Base-by-base conservation (phyloP, 495 filamentous ascomycete genomes). In the Daldinia bambusicola region DNA sequence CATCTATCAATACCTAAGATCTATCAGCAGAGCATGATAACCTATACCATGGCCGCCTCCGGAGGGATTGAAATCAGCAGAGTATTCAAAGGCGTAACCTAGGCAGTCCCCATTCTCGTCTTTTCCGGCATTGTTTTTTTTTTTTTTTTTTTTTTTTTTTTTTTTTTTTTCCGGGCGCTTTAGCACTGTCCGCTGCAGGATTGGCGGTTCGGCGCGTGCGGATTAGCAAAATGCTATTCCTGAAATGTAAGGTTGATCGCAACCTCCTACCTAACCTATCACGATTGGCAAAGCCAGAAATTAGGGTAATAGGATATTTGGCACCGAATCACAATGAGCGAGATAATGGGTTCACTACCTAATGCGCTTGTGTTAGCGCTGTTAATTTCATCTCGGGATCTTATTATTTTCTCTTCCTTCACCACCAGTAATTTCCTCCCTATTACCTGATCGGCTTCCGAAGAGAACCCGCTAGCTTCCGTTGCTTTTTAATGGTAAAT, bases 1-100 rank as follows among this genome's bases (percentile, higher is more conserved):
- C 12, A 59, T n/a, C 61, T 52, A 14, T 48, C 20, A 20, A 67
- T 16, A n/a, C n/a, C n/a, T n/a, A 67, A 59, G 40, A 16, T 71
- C 13, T 64, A 65, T 43, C 61, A 65, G 56, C 51, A 61, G 1
- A 26, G 26, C 26, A 26, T 26, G 26, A 26, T 26, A 26, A 26
- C 3, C 26, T 26, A 1, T 36, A 61, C 50, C 12, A 56, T 61
- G 56, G 20, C 34, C 30, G 55, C 55, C 7, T 70, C 64, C 38
- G 32, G n/a, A 32, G 61, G 57, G 38, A 65, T 70, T 32, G 57
- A 61, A 32, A 26, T 22, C 13, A 37, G 55, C n/a, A 40, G 57
- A 31, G 31, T 45, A 30, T 55, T 66, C 34, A 57, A 55, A 30
- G 61, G 36, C 31, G 20, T 60, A 26, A 2, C 30, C 2, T 36